Evolutionary conservation across 1,139 yeast genomes (phyloP), one percentile per base, ranked within the genome.

Genomic region (Sugiyamaella novakii): DNA sequence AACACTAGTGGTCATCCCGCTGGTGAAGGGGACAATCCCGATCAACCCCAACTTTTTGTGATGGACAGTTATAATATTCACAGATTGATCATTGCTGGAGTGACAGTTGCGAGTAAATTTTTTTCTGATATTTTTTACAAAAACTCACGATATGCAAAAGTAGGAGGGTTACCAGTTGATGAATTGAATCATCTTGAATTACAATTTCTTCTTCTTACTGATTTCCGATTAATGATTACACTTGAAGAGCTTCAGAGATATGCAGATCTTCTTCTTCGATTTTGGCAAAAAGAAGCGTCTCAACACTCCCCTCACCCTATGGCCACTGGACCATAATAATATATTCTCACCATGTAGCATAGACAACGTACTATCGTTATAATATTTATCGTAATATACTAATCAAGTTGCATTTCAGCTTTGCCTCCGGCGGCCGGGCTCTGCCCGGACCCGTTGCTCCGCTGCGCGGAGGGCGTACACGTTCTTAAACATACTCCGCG

Each of bases 61-160:
- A 88, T 92, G 92, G 98, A 92, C 70, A 86, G 95, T 54, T 92
- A 86, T 69, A 92, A 92, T 66, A 89, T 92, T 56, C 99, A 92
- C 69, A 77, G 99, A 54, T 76, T 92, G 53, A 87, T 92, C 47
- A 92, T 92, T 40, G 87, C 96, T n/a, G 98, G 98, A 7, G 86
- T 94, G 49, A 92, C 98, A 0, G 98, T 92, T 18, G 88, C 96
- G 19, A 86, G 96, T 37, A 92, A 92, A 71, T 94, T 92, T 68
- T 91, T 91, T 67, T 84, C 95, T 59, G 99, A 92, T 69, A 89
- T 92, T 46, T 94, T 92, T 66, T 92, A 94, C 75, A 92, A 94
- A 64, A 92, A 94, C 68, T 83, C 95, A 48, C 79, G 99, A 56
- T 92, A 94, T 66, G 98, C 98, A 19, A 88, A 92, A 68, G 98